Base-by-base conservation (phyloP, 2,329 filamentous ascomycete genomes). In the Huntiella savannae region DNA sequence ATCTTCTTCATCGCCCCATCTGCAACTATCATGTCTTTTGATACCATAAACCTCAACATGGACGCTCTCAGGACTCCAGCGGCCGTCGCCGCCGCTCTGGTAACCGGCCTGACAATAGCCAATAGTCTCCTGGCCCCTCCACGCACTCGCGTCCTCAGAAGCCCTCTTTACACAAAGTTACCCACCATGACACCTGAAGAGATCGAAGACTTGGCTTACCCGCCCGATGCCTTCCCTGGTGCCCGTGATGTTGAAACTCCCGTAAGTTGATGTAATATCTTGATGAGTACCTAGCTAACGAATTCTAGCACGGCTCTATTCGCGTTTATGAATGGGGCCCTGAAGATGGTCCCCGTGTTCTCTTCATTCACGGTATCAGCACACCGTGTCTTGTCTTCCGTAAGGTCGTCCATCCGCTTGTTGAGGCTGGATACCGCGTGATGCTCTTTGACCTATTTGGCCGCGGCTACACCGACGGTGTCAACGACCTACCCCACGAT, bases 251-350 rank as follows among this genome's bases (percentile, higher is more conserved):
- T 92, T 12, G 59, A 67, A 3, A 81, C 78, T 3, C 80, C 79
- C 3, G 70, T 73, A 49, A 49, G 43, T 40, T 28, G 11, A 16
- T 44, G 13, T 35, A 28, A 12, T 34, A n/a, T 37, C 10, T 33
- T 1, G 11, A 5, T 7, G 34, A 34, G 22, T 13, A 43, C 8
- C 10, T 12, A 41, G 6, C 32, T 17, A 8, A 46, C 16, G 19
- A 4, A 10, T n/a, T 13, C 4, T 6, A 73, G 56, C 87, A 84
- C 58, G 84, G 85, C 43, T 75, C 68, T 33, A 77, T 86, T 46
- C 68, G 82, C 34, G 79, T 83, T 16, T 91, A 91, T 57, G 85
- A 92, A 63, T 92, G 80, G 63, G 85, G 85, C 1, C 80, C 83
- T 1, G 69, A 76, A 43, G 61, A 73, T 46, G 85, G 85, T 5